Conservation (phyloP, 2,329 filamentous ascomycete genomes). For the Coniochaeta sp. region DNA sequence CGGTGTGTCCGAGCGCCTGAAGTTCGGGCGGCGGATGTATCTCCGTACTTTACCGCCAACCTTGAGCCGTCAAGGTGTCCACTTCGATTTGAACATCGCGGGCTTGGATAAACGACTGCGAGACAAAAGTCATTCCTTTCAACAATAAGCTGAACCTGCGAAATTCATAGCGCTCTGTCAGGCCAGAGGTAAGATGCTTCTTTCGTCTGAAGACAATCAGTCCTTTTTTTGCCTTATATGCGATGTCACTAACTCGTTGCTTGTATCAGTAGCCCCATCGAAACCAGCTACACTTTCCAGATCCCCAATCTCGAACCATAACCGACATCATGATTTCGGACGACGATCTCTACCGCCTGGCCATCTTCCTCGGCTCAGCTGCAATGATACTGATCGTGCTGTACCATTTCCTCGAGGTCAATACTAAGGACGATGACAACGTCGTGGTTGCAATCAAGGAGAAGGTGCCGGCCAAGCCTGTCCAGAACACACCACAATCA, state of each 20-base stretch:
- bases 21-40: background rate
- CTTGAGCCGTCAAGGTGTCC: background rate
- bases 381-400: constrained; percentile 90
- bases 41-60: background rate
- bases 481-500: background rate
- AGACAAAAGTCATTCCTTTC: background rate
- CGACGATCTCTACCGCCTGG: constrained; percentile 80
- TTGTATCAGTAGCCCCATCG: background rate
- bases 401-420: constrained; percentile 95
- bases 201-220: background rate
- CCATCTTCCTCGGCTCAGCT: constrained; percentile 83
- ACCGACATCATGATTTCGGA: constrained; percentile 78
- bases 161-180: background rate
- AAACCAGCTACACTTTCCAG: background rate
- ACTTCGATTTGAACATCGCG: background rate
- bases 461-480: constrained; percentile 13
- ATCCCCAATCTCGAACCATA: constrained; percentile 23
- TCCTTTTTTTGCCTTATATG: background rate
- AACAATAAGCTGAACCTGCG: background rate
- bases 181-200: background rate
- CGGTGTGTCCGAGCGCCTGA: background rate
- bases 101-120: background rate
- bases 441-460: constrained; percentile 17
- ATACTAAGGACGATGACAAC: constrained; percentile 44
- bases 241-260: background rate